Base-by-base conservation (phyloP, 805 yeast species). In the Candida orba region DNA sequence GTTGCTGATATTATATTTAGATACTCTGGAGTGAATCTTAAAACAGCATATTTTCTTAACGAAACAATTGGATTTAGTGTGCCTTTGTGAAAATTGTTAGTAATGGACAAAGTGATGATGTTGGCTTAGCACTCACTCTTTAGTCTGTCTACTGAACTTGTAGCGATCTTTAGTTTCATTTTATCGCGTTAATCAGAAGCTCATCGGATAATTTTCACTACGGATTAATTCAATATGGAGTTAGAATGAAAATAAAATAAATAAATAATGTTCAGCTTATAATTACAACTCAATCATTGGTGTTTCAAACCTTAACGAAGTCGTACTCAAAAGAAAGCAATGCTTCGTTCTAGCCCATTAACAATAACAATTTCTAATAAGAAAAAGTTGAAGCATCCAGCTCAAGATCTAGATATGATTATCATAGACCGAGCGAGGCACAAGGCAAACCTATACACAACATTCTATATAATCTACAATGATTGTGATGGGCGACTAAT, bases 311-410 rank as follows among this genome's bases (percentile, higher is more conserved):
- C 55, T 51, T 52, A 65, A 67, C 65, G 67, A 56, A 64, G 65
- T 67, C 81, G 82, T 69, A 77, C 82, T 77, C 82, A 77, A 76
- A 74, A 66, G 66, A 68, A 70, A 69, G 65, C 70, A 50, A 45
- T 35, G 6, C 17, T 36, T 72, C 55, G 40, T 41, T 76, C 41
- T 75, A 49, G 77, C 80, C 80, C 75, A 61, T 69, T 74, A 59
- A 39, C 29, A 10, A 3, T 10, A 10, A 12, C 29, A 6, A 27
- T 27, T 27, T 27, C 14, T 10, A 10, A 20, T 17, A 17, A n/a
- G 7, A 29, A 27, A 23, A 34, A 31, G 23, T 29, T 30, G 9
- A 43, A 46, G 64, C 64, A 76, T 76, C 82, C 82, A 76, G 82
- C 82, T 77, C 82, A 76, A 77, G 80, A 73, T 62, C 60, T 52